A percentile compares a stretch with the other conserved stretches of the same genome.
These are phyloP conservation scores for Coffea humblotiana DNA, from an alignment of 305 asterid species.

Conservation along the genomic window DNA sequence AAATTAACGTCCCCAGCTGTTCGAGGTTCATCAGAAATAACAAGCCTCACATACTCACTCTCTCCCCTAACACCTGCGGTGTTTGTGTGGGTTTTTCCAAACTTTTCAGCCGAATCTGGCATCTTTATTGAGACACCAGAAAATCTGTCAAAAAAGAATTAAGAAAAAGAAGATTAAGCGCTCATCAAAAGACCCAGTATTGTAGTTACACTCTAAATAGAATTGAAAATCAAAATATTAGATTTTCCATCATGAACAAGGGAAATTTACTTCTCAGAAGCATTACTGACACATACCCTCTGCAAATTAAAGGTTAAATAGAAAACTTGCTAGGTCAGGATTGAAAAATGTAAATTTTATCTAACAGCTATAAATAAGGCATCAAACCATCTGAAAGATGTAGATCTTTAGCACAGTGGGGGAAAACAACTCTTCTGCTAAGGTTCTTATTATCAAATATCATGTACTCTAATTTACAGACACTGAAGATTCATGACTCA, in stretches of 20 bases:
- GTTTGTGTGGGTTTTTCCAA: constrained; percentile 38
- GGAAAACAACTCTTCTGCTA: not conserved
- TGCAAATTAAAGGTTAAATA: not conserved
- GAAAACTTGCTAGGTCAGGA: not conserved
- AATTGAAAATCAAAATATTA: not conserved
- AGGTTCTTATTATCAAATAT: not conserved
- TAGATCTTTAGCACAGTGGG: not conserved
- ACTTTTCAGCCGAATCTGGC: constrained; percentile 49
- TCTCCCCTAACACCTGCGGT: constrained; percentile 45
- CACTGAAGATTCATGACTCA: not conserved
- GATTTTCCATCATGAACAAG: not conserved
- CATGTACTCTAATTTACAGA: not conserved
- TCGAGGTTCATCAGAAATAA: constrained; percentile 46
- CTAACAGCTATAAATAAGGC: not conserved
- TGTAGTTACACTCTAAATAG: not conserved
- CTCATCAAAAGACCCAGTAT: not conserved
- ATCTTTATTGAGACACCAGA: constrained; percentile 59
- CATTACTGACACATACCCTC: not conserved
- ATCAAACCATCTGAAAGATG: not conserved
- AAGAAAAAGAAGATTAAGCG: not conserved
- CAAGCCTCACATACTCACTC: constrained; percentile 75
- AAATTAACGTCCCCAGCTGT: constrained; percentile 36
- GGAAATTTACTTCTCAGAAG: not conserved
- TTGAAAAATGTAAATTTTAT: not conserved
- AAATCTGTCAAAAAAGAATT: constrained; percentile 34